Conservation (phyloP, 2,329 filamentous ascomycete species). For the Xylaria sp. region DNA sequence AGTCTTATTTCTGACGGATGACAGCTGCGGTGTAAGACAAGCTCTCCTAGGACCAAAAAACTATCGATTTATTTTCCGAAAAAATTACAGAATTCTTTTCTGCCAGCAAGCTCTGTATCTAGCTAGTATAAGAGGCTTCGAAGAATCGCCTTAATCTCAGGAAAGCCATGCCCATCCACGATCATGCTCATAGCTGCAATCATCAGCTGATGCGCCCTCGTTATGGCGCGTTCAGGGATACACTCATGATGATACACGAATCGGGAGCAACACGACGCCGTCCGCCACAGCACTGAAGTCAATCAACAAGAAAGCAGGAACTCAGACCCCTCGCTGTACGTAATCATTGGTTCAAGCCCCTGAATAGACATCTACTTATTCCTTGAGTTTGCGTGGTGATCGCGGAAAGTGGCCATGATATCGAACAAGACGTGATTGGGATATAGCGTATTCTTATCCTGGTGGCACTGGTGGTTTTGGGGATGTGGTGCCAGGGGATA, state of each 20-base stretch:
- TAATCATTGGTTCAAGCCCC: slow-evolving; percentile 14
- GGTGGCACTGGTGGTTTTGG: not conserved
- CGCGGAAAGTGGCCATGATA: slow-evolving; percentile 27
- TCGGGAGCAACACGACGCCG: slow-evolving; percentile 4
- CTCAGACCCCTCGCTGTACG: slow-evolving; percentile 1
- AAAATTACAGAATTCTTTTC: too few species aligned
- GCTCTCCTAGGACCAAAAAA: too few species aligned
- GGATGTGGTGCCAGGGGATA: slow-evolving; percentile 17
- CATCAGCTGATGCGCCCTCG: slow-evolving; percentile 13
- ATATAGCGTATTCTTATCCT: slow-evolving; percentile 4
- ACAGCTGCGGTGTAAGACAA: too few species aligned
- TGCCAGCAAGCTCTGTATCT: too few species aligned
- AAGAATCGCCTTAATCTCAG: not conserved
- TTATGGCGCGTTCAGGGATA: not conserved
- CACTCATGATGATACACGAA: not conserved
- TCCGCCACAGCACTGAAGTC: slow-evolving; percentile 6
- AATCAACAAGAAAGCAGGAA: slow-evolving; percentile 3
- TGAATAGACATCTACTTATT: slow-evolving; percentile 4
- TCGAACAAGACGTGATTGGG: slow-evolving; percentile 23
- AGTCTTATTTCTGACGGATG: too few species aligned
- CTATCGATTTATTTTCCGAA: too few species aligned
- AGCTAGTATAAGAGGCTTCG: too few species aligned
- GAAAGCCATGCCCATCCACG: not conserved
- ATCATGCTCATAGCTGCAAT: slow-evolving; percentile 7
- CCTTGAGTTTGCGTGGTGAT: not conserved